Base-by-base conservation (phyloP, 371 early-diverging fungal species). In the Mucor racemosus region DNA sequence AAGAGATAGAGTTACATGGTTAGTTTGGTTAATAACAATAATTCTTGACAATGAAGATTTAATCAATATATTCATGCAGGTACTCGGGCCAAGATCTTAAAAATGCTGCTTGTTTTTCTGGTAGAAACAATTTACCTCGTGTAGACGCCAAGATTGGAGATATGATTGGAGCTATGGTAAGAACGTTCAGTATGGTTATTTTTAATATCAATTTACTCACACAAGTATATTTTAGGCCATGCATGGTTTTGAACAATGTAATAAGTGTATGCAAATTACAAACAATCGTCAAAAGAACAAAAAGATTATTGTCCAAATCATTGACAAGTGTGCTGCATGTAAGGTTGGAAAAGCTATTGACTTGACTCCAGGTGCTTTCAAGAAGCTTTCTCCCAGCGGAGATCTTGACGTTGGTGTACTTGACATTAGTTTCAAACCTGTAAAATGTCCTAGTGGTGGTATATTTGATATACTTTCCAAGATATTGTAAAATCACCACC, bases 281-380 rank as follows among this genome's bases (percentile, higher is more conserved):
- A 77, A 77, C 44, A 65, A 67, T 10, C 26, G 50, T 0, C 60
- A 69, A 35, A 60, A 41, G 11, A 62, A 55, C 59, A 39, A 50
- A 31, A 58, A 56, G 8, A 62, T 74, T 21, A 57, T 69, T 21
- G 73, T 76, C 15, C 60, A 67, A 21, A 75, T 75, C 53, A 64
- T 77, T 19, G 77, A 77, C 46, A 72, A 72, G 36, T 77, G 77
- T 48, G 77, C 77, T 26, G 77, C 68, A 10, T 77, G 77, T 21
- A 58, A 65, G 34, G 55, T 69, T 17, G 65, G 69, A 58, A 67
- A 61, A 5, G 65, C 58, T 8, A 77, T 77, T 61, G 77, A 77
- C 69, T 58, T 77, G 36, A 77, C 77, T 34, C 77, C 77, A 34
- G 66, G 42, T 54, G 77, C 76, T 26, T 76, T 77, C 54, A 55